These are phyloP conservation scores for Podila clonocystis DNA, from an alignment of 192 early-diverging fungal species.

Conservation along the genomic window DNA sequence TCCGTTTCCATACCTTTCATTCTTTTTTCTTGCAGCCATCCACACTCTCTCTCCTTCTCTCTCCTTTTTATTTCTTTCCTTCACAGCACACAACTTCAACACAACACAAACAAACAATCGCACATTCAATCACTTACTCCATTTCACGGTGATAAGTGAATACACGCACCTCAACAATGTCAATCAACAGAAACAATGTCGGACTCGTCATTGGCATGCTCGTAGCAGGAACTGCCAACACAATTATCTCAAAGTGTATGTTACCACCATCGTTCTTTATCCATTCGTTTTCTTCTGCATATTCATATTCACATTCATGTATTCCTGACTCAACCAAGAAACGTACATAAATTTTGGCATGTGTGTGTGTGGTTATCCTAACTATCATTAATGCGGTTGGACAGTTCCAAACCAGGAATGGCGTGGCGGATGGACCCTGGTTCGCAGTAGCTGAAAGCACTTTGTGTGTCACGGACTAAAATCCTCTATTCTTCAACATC, in stretches of 20 bases:
- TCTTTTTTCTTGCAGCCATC: not conserved
- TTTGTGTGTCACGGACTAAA: conserved; percentile 23
- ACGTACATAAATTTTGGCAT: no score
- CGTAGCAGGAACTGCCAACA: conserved; percentile 70
- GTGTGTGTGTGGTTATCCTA: no score
- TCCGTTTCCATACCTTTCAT: not conserved
- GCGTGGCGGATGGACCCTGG: no score
- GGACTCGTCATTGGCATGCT: conserved; percentile 78
- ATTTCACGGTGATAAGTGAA: not conserved
- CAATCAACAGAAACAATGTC: conserved; percentile 46
- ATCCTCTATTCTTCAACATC: conserved; percentile 81
- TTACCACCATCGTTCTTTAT: not conserved
- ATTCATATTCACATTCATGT: no score
- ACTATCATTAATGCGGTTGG: no score
- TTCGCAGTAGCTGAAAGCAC: no score
- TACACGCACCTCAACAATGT: conserved; percentile 18
- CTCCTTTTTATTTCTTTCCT: not conserved
- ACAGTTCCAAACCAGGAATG: no score
- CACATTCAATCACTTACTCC: not conserved
- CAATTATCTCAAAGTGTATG: conserved; percentile 38
- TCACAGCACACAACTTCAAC: not conserved
- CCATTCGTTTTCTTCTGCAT: not conserved
- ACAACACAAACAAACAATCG: not conserved
- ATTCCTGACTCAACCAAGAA: no score
- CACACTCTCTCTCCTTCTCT: not conserved